These are phyloP conservation scores for Aegilops sharonensis DNA, from an alignment of 176 grass and related monocot genomes.

Conservation along the genomic window DNA sequence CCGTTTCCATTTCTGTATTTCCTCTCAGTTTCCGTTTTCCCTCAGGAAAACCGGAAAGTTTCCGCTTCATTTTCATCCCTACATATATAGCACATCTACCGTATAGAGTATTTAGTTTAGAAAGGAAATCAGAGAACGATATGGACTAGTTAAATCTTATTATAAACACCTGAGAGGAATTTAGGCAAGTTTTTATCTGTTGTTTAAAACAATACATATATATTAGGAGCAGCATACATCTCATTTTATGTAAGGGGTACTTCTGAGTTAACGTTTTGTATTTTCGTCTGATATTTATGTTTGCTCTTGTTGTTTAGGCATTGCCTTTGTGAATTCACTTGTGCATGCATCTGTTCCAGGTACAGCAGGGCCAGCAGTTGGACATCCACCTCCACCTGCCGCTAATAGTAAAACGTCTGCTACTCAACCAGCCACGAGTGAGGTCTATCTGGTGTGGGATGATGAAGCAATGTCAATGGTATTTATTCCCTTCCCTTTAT, in stretches of 20 bases:
- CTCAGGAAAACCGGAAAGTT: no score
- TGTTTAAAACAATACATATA: conserved; percentile 1
- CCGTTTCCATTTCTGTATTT: no score
- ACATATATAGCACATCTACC: neutral
- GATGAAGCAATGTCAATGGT: conserved; percentile 99
- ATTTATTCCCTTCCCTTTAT: conserved; percentile 5
- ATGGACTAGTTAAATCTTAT: neutral
- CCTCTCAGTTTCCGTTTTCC: no score
- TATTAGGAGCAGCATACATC: neutral
- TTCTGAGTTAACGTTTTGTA: neutral
- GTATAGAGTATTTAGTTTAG: neutral
- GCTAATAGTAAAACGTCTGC: conserved; percentile 62
- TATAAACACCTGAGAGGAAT: neutral
- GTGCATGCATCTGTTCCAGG: conserved; percentile 56
- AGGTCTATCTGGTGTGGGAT: conserved; percentile 97
- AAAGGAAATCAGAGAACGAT: neutral
- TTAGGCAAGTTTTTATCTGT: neutral
- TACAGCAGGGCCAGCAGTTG: conserved; percentile 47
- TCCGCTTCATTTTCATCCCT: no score
- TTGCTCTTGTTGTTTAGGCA: conserved; percentile 22
- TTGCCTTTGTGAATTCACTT: conserved; percentile 34
- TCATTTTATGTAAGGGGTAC: conserved; percentile 10
- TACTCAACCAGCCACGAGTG: conserved; percentile 65
- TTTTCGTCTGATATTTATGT: conserved; percentile 7
- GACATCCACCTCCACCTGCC: conserved; percentile 39